These are phyloP conservation scores for Zymoseptoria crescenta DNA, from an alignment of 2,329 filamentous ascomycete genomes.

Conservation along the genomic window DNA sequence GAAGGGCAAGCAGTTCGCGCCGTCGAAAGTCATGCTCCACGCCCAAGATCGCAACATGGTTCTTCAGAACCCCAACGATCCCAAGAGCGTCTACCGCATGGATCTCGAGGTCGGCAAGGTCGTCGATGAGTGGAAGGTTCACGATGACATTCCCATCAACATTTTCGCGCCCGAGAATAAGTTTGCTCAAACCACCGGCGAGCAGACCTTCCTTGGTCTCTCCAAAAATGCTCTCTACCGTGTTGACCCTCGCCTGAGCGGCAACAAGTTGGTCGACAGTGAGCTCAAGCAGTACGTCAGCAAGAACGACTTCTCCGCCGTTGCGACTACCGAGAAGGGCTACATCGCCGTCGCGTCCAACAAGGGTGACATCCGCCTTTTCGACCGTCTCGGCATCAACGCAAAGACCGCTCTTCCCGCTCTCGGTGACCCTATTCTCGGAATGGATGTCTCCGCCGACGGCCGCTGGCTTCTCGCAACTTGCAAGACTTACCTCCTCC, in stretches of 20 bases:
- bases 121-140: conserved; percentile 96
- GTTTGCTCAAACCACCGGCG: conserved; percentile 92
- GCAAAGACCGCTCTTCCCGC: conserved; percentile 96
- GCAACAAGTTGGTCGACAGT: conserved; percentile 85
- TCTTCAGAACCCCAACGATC: conserved; percentile 71
- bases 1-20: conserved; percentile 77
- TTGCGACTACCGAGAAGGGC: conserved; percentile 91
- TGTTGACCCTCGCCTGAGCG: conserved; percentile 80
- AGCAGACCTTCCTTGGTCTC: conserved; percentile 90
- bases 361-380: conserved; percentile 95
- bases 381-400: conserved; percentile 91
- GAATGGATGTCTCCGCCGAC: conserved; percentile 89
- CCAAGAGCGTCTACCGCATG: conserved; percentile 92
- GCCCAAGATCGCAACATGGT: conserved; percentile 86
- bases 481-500: conserved; percentile 85
- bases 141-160: conserved; percentile 88
- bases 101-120: conserved; percentile 97
- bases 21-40: conserved; percentile 95
- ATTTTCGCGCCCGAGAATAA: conserved; percentile 94
- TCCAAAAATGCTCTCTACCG: conserved; percentile 90
- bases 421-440: conserved; percentile 88
- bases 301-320: conserved; percentile 94
- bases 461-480: conserved; percentile 93
- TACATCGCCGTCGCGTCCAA: conserved; percentile 95
- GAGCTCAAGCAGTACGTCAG: conserved; percentile 93